Base-by-base conservation (phyloP, 495 filamentous ascomycete genomes). In the Immersiella caudata region DNA sequence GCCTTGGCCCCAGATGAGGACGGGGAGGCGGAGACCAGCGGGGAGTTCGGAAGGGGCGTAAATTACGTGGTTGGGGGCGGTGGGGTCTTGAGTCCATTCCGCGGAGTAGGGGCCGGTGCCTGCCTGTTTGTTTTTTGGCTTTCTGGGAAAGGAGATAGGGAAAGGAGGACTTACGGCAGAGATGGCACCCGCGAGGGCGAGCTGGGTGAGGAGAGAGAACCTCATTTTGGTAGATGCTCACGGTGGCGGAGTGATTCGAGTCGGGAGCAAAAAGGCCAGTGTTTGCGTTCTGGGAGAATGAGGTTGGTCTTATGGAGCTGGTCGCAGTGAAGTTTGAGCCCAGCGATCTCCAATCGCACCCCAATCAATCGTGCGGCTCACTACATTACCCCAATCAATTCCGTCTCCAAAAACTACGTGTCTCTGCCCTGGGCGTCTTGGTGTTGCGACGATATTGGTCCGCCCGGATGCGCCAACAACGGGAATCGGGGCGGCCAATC, bases 1-100 rank as follows among this genome's bases (percentile, higher is more conserved):
- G 58, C 58, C 58, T 60, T 60, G 27, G 58, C 58, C 58, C 58
- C 58, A 60, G 58, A 40, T 24, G 58, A 60, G 14, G 26, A 60
- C 29, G 25, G 58, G 58, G 18, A 60, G 58, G n/a, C 33, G 26
- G 58, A 60, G 58, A 27, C 25, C 20, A 0, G 58, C 18, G 29
- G 58, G 58, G 0, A 27, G 58, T 26, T 26, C 21, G 29, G 58
- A 21, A 1, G 58, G 58, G 1, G 58, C 58, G 58, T 60, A 60
- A 27, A 60, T 21, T 26, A 60, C 58, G 27, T 60, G 58, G 49
- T 52, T 22, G 49, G 49, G 49, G 8, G 29, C 29, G 29, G 29
- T 33, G 29, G 40, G 40, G 11, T 46, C 40, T 46, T 46, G 40
- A 12, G 40, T 46, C 40, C 40, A 46, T 2, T 4, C 6, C 2